Base-by-base conservation (phyloP, 2,329 filamentous ascomycete genomes). In the Ploettnerulaceae sp. region DNA sequence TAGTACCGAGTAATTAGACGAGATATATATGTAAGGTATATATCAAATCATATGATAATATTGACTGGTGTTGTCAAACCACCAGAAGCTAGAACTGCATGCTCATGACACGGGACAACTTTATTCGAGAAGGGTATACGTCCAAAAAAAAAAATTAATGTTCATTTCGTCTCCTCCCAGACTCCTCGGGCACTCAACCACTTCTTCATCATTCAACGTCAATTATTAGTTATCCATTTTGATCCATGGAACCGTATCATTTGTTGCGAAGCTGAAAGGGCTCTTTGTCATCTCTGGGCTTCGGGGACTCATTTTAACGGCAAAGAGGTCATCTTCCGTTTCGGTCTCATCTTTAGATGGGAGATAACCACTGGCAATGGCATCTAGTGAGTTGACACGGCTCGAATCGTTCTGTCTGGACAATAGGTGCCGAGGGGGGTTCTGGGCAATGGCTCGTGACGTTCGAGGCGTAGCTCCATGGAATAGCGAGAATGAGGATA, bases 271-370 rank as follows among this genome's bases (percentile, higher is more conserved):
- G 57, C 76, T 80, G 61, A 95, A 96, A 0, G 89, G 89, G 61
- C 86, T 90, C 57, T 82, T 86, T 43, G 82, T 81, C 73, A 93
- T 89, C 57, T 94, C 89, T 0, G 89, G 89, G 59, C 86, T 90
- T 40, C 89, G 75, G 1, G 89, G 89, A 60, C 86, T 91, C 69
- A 95, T 80, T 1, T 88, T 89, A 42, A 95, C 75, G 0, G 89
- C 89, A 62, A 96, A 96, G 2, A 95, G 72, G 31, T 86, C 90
- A 48, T 95, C 89, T 55, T 89, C 84, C 0, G 75, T 77, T 31
- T 83, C 79, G 48, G 55, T 28, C 48, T 69, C 64, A 49, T 67
- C 65, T 54, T 54, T 61, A 39, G 61, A 53, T 14, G 63, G 55
- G n/a, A 66, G 48, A 1, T 57, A 22, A 58, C 61, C 52, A 64